phyloP scores from a whole-genome alignment of 176 grass and related monocot species.

The Urochloa ruziziensis region DNA sequence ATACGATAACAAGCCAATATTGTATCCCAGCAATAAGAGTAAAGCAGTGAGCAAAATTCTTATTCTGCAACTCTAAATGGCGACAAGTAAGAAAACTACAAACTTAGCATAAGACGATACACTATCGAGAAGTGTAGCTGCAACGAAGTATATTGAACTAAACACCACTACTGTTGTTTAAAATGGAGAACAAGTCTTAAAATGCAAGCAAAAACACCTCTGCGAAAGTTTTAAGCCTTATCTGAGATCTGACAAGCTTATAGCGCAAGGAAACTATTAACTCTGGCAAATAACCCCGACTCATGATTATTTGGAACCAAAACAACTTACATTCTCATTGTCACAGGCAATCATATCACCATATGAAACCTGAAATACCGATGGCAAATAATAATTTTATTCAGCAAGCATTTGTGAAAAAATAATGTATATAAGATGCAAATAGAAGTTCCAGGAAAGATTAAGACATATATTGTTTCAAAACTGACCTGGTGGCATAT shows the following conservation, averaged over 20 bases:
- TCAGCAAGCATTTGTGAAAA: conserved; percentile 16
- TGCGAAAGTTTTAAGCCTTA: conserved; percentile 16
- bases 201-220: not conserved
- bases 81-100: conserved; percentile 11
- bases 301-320: conserved; percentile 17
- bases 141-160: not conserved
- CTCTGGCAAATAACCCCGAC: not conserved
- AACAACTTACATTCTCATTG: conserved; percentile 91
- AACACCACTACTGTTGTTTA: not conserved
- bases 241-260: conserved; percentile 2
- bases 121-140: not conserved
- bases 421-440: conserved; percentile 11
- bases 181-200: not conserved
- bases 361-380: conserved; percentile 76
- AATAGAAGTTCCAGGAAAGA: not conserved
- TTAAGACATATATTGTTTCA: conserved; percentile 7
- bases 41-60: conserved; percentile 2
- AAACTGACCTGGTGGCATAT: conserved; percentile 93
- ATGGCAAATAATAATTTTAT: not conserved
- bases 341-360: conserved; percentile 99
- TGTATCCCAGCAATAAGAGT: not conserved
- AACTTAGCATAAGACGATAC: not conserved
- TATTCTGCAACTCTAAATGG: conserved; percentile 18
- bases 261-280: conserved; percentile 5
- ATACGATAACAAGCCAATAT: not conserved